phyloP scores from a whole-genome alignment of 1,284 basidiomycete species.

The Malassezia cuniculi region DNA sequence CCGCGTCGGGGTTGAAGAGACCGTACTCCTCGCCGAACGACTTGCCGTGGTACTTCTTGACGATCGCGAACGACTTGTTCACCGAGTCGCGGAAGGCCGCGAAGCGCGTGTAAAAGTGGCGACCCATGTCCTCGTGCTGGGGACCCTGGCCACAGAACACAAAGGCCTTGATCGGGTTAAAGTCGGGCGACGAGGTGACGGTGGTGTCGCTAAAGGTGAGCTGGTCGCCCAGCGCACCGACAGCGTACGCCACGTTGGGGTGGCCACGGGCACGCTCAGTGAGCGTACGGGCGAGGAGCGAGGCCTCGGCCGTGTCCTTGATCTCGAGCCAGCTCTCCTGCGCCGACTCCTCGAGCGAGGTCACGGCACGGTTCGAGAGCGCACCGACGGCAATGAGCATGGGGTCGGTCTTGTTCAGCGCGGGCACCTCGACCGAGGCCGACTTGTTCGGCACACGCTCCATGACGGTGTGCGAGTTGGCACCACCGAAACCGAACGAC shows the following conservation, averaged over 20 bases:
- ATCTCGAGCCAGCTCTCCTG: constrained; percentile 4
- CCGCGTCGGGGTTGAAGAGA: constrained; percentile 11
- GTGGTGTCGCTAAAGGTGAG: constrained; percentile 8
- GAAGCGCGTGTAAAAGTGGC: constrained; percentile 14
- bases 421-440: not conserved
- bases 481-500: constrained; percentile 19
- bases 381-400: constrained; percentile 14
- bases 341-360: constrained; percentile 2
- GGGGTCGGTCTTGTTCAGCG: constrained; percentile 5
- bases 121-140: constrained; percentile 20
- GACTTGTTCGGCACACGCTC: constrained; percentile 11
- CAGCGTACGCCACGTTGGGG: constrained; percentile 11
- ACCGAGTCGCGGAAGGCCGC: constrained; percentile 16
- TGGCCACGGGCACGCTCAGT: constrained; percentile 15
- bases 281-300: constrained; percentile 13
- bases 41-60: constrained; percentile 1
- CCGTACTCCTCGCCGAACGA: constrained; percentile 13
- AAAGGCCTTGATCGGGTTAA: constrained; percentile 14
- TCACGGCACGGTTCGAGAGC: constrained; percentile 15
- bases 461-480: constrained; percentile 19
- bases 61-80: constrained; percentile 7
- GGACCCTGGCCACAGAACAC: constrained; percentile 22
- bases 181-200: constrained; percentile 13
- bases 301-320: constrained; percentile 1
- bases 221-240: constrained; percentile 4